These are phyloP conservation scores for Cinnamomum micranthum DNA, from an alignment of 164 flowering plant species.

Conservation along the genomic window DNA sequence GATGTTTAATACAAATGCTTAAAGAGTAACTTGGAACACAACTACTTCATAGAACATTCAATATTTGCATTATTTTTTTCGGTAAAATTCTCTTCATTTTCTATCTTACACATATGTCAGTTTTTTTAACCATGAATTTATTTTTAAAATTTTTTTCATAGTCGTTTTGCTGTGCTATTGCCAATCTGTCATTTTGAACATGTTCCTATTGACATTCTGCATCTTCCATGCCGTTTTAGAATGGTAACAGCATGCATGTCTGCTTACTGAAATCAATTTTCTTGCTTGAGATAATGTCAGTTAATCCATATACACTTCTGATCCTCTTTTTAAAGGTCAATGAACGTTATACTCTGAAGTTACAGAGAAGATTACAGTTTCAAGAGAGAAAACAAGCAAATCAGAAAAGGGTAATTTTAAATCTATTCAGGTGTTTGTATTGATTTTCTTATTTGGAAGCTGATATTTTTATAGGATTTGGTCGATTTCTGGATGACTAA, in stretches of 20 bases:
- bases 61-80: too few species aligned
- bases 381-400: slow-evolving; percentile 73
- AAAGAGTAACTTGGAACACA: too few species aligned
- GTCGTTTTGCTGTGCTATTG: background rate
- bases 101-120: too few species aligned
- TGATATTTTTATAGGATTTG: background rate
- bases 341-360: slow-evolving; percentile 50
- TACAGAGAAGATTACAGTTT: slow-evolving; percentile 58
- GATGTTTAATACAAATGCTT: too few species aligned
- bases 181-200: background rate
- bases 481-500: background rate
- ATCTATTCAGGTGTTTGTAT: background rate
- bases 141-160: too few species aligned
- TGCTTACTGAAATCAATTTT: background rate
- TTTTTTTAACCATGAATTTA: too few species aligned
- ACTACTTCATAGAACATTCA: too few species aligned
- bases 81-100: too few species aligned
- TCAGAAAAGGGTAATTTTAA: slow-evolving; percentile 59
- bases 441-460: background rate
- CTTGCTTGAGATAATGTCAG: background rate
- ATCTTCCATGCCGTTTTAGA: background rate
- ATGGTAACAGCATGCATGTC: background rate
- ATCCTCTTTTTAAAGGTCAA: slow-evolving; percentile 53
- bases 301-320: background rate
- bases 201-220: background rate